Base-by-base conservation (phyloP, 345 rosid genomes). In the Populus simonii region DNA sequence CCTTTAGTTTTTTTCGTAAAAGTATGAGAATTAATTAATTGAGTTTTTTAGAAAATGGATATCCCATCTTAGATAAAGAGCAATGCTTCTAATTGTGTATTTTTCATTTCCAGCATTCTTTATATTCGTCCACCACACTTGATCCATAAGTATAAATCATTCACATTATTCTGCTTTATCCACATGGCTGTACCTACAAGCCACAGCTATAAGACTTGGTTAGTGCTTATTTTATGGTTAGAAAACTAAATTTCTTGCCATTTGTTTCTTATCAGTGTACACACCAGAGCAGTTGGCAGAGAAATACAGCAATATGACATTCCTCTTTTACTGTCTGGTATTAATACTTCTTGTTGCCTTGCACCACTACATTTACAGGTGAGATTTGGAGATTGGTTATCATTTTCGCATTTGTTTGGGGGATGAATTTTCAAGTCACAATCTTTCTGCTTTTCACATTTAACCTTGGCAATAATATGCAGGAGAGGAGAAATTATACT, bases 251-350 rank as follows among this genome's bases (percentile, higher is more conserved):
- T 43, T 62, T 68, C 20, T 6, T 73, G 23, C 27, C 41, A 33
- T 70, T 69, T 41, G n/a, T 71, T 72, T 59, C 29, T 38, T 81
- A 82, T 78, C 92, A 96, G 99, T 96, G 73, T 96, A 89, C 87
- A 96, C 99, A 55, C 93, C 98, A 0, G 99, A 93, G 78, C 94
- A 96, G 81, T 85, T 96, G 92, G 96, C 92, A 25, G 99, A 93
- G 84, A 96, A 96, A 76, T 96, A 92, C 89, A 90, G 97, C 86
- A 92, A 92, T 81, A 80, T 87, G 47, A 83, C 94, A 45, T 96
- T 96, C 86, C 93, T 96, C 81, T 31, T 93, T 20, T 93, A 96
- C 88, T 92, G 98, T 83, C 80, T 93, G 76, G 87, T 85, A 79
- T 86, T 96, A 90, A 72, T 90, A 68, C 22, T 91, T 38, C 81